Base-by-base conservation (phyloP, 345 rosid genomes). In the Salix viminalis region DNA sequence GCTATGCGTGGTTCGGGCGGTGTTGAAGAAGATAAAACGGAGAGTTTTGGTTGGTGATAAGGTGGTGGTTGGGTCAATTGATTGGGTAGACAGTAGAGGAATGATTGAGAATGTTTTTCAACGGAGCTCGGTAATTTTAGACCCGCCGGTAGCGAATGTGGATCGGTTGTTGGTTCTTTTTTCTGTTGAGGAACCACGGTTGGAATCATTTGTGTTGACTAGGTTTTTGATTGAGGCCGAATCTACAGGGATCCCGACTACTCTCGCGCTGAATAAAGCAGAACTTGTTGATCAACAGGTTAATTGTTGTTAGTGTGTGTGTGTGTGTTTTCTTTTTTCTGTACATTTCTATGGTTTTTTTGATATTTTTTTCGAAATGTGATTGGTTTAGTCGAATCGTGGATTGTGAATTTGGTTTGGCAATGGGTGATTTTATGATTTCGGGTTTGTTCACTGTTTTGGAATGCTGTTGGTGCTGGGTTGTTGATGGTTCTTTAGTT, bases 81-180 rank as follows among this genome's bases (percentile, higher is more conserved):
- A 95, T 85, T 95, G 99, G 99, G 88, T 89, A 62, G 99, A 89
- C 64, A 87, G 90, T 1, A 84, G 97, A 66, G 97, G 93, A 52
- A 81, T 89, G 91, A 94, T 91, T n/a, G 97, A 94, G 89, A 90
- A 94, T 71, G 92, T 90, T 83, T 91, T 89, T 70, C 89, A 87
- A 10, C 87, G 98, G 48, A 75, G 75, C 1, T 81, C 97, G 4
- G 91, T 80, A 89, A 82, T 90, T 69, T 70, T 85, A 36, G 97
- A 94, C 77, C 98, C 97, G 65, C 97, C 98, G 0, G 92, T 94
- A n/a, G 97, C 97, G 30, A 94, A 92, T 81, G 97, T 94, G 56
- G 96, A 90, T 82, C 95, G 89, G 34, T 76, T 94, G 70, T 81
- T 92, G 50, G 91, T 94, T 77, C 87, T 94, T 21, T 94, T 94